Evolutionary conservation across 108 stramenopile species (phyloP).

Genomic region (Cyclotella distinguenda): DNA sequence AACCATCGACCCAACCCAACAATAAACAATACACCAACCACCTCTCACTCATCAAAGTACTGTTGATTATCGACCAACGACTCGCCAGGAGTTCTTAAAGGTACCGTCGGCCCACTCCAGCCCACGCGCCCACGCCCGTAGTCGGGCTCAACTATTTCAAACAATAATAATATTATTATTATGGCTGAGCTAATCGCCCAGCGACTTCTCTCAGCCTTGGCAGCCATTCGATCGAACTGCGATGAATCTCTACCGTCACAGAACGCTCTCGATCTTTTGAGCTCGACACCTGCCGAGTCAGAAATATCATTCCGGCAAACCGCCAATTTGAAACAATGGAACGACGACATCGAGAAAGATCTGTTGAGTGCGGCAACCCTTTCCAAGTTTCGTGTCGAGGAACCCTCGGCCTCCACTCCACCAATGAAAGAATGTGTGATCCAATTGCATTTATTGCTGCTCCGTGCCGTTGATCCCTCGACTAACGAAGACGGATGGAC

Average conservation of each 20-base stretch:
- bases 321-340: conserved; percentile 27
- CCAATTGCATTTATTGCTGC: conserved; percentile 21
- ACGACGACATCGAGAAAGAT: conserved; percentile 25
- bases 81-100: no score
- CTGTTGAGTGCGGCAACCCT: conserved; percentile 9
- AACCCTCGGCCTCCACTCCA: neutral
- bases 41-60: no score
- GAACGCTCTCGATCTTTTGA: neutral
- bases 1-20: no score
- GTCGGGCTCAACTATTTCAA: no score
- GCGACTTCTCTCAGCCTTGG: conserved; percentile 14
- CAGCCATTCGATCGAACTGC: neutral
- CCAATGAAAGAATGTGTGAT: conserved; percentile 9
- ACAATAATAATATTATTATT: no score
- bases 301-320: neutral
- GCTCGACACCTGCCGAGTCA: no score
- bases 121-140: no score
- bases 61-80: no score
- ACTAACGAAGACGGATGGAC: neutral
- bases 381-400: neutral
- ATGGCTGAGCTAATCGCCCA: conserved; percentile 23
- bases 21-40: no score
- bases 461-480: conserved; percentile 1
- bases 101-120: no score
- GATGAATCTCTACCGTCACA: neutral